A percentile compares a stretch with the other conserved stretches of the same genome.
phyloP scores from a whole-genome alignment of 2,329 filamentous ascomycete genomes.

The Aspergillus flavus region DNA sequence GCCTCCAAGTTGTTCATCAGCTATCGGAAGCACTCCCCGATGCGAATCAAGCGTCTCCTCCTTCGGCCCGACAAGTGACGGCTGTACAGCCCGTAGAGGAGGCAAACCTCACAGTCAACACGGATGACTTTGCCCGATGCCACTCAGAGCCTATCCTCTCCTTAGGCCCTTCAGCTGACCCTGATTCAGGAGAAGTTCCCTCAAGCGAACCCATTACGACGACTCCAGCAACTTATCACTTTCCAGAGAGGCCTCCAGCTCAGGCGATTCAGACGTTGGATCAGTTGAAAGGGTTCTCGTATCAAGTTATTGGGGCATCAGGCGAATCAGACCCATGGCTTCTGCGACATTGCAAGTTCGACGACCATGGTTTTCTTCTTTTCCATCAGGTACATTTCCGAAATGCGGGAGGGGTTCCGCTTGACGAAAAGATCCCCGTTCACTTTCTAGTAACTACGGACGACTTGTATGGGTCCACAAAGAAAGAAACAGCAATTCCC shows the following conservation, averaged over 20 bases:
- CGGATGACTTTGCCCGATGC: not conserved
- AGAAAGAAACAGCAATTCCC: slow-evolving; percentile 13
- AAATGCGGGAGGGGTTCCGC: slow-evolving; percentile 33
- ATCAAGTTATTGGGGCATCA: slow-evolving; percentile 31
- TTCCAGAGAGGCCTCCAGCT: slow-evolving; percentile 4
- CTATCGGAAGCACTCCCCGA: not conserved
- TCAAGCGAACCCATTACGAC: slow-evolving; percentile 4
- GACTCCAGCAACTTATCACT: not conserved
- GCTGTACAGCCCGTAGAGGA: not conserved
- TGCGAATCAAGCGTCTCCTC: not conserved
- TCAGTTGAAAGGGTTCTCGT: slow-evolving; percentile 24
- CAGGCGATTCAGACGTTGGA: slow-evolving; percentile 27
- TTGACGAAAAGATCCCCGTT: slow-evolving; percentile 29
- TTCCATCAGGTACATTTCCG: slow-evolving; percentile 34
- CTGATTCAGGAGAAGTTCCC: not conserved
- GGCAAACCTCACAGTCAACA: not conserved
- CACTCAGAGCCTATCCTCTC: slow-evolving; percentile 1
- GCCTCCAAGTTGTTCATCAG: not conserved
- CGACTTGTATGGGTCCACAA: slow-evolving; percentile 13
- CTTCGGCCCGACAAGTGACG: not conserved
- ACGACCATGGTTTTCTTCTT: slow-evolving; percentile 28
- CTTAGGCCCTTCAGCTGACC: not conserved
- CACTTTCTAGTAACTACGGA: slow-evolving; percentile 23
- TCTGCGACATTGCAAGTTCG: slow-evolving; percentile 33
- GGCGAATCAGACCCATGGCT: slow-evolving; percentile 38